Conservation (phyloP, 2,329 filamentous ascomycete genomes). For the Cytospora leucostoma region DNA sequence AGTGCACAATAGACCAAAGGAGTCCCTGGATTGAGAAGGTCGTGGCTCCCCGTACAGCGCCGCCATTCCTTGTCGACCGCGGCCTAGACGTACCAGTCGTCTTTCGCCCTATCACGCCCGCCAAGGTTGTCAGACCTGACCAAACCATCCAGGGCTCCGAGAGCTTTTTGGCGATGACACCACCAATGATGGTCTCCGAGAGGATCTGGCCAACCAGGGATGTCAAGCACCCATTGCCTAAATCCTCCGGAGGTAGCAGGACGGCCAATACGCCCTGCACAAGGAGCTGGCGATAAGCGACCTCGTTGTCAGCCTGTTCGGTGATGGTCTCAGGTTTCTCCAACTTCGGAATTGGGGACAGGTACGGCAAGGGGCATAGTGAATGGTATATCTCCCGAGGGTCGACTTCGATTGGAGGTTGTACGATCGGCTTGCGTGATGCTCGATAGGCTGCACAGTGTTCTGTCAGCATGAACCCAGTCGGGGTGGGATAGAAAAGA, state of each 20-base stretch:
- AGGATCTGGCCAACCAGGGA: slow-evolving; percentile 84
- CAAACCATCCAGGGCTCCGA: slow-evolving; percentile 89
- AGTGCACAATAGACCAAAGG: slow-evolving; percentile 61
- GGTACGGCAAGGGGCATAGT: slow-evolving; percentile 75
- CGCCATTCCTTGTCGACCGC: slow-evolving; percentile 27
- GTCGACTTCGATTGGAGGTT: slow-evolving; percentile 61
- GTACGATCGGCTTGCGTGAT: slow-evolving; percentile 59
- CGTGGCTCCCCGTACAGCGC: slow-evolving; percentile 5
- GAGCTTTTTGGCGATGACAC: slow-evolving; percentile 74
- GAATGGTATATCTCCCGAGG: slow-evolving; percentile 78
- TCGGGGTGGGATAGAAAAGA: slow-evolving; percentile 12
- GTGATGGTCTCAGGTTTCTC: slow-evolving; percentile 51
- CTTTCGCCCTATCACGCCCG: slow-evolving; percentile 42
- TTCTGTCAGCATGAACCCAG: slow-evolving; percentile 23
- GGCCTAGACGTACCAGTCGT: slow-evolving; percentile 22
- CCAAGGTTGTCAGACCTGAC: slow-evolving; percentile 76
- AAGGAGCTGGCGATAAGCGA: slow-evolving; percentile 83
- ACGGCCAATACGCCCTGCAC: slow-evolving; percentile 79
- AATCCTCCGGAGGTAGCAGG: slow-evolving; percentile 86
- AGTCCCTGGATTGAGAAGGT: slow-evolving; percentile 47
- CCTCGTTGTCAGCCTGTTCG: slow-evolving; percentile 75
- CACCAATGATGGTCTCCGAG: slow-evolving; percentile 85
- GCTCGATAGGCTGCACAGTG: slow-evolving; percentile 67
- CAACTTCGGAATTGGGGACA: slow-evolving; percentile 72
- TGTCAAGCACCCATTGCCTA: slow-evolving; percentile 83